Evolutionary conservation across 2,329 filamentous ascomycete genomes (phyloP).

Genomic region (Parascedosporium putredinis): DNA sequence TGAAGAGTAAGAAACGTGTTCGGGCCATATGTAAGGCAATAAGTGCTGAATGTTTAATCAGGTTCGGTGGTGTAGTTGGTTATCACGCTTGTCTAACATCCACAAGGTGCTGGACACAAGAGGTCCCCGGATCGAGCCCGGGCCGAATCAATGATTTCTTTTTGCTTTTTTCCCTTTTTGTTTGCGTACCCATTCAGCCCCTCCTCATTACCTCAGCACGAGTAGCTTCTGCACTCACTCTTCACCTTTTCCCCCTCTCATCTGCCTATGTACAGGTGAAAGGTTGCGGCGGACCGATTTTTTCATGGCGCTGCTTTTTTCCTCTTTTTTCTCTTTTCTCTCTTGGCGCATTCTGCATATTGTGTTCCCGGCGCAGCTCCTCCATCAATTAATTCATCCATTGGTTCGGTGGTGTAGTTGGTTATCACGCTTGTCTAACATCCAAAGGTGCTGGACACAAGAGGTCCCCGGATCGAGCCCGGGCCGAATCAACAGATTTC

Average conservation of each 20-base stretch:
- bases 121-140: not conserved
- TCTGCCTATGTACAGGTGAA: too few relatives aligned
- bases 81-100: conserved; percentile 3
- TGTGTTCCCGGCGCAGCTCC: too few relatives aligned
- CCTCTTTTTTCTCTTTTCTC: too few relatives aligned
- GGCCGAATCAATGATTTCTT: not conserved
- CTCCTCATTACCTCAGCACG: not conserved
- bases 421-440: conserved; percentile 3
- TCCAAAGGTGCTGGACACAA: not conserved
- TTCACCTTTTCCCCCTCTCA: too few relatives aligned
- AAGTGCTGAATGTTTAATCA: too few relatives aligned
- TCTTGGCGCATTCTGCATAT: too few relatives aligned
- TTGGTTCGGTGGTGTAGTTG: conserved; percentile 2
- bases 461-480: not conserved
- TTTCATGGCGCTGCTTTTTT: too few relatives aligned
- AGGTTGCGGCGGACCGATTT: too few relatives aligned
- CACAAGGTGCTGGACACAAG: not conserved
- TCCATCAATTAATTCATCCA: too few relatives aligned
- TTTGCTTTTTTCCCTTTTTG: not conserved
- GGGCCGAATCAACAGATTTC: not conserved
- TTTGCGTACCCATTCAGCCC: not conserved
- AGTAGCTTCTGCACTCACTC: too few relatives aligned
- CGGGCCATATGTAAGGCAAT: too few relatives aligned
- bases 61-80: conserved; percentile 2
- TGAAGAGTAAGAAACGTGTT: too few relatives aligned